phyloP scores from a whole-genome alignment of 2,329 filamentous ascomycete species.

The Pyrenochaeta sp. region DNA sequence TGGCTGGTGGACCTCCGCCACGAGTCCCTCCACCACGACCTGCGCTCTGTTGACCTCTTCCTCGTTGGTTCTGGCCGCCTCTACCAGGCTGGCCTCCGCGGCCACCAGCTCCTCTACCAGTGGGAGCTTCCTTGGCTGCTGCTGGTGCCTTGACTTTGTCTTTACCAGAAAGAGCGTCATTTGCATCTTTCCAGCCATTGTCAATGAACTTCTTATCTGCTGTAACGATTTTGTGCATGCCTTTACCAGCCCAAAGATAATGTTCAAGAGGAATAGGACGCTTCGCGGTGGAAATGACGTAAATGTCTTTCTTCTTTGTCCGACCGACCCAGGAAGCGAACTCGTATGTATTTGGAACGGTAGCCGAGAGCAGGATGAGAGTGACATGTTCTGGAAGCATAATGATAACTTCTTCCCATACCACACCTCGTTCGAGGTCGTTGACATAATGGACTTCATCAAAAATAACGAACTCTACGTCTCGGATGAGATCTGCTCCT shows the following conservation, averaged over 20 bases:
- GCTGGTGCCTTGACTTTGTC: slow-evolving; percentile 74
- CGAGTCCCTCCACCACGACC: slow-evolving; percentile 60
- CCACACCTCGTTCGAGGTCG: slow-evolving; percentile 91
- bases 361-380: slow-evolving; percentile 92
- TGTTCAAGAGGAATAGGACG: slow-evolving; percentile 94
- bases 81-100: slow-evolving; percentile 55
- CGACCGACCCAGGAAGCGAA: slow-evolving; percentile 98
- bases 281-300: slow-evolving; percentile 97
- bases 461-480: slow-evolving; percentile 98
- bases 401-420: slow-evolving; percentile 99
- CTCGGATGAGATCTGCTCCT: slow-evolving; percentile 92
- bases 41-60: slow-evolving; percentile 53
- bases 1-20: slow-evolving; percentile 63
- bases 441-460: slow-evolving; percentile 99
- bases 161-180: slow-evolving; percentile 79
- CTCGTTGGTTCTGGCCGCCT: slow-evolving; percentile 63
- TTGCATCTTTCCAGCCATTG: slow-evolving; percentile 93
- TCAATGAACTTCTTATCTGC: slow-evolving; percentile 91
- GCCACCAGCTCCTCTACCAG: slow-evolving; percentile 60
- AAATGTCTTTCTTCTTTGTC: slow-evolving; percentile 98
- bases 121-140: slow-evolving; percentile 57
- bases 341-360: slow-evolving; percentile 95
- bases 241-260: slow-evolving; percentile 93
- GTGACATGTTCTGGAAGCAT: slow-evolving; percentile 98
- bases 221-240: slow-evolving; percentile 93